Evolutionary conservation across 352 stramenopile species (phyloP).

Genomic region (Pythium aphanidermatum): DNA sequence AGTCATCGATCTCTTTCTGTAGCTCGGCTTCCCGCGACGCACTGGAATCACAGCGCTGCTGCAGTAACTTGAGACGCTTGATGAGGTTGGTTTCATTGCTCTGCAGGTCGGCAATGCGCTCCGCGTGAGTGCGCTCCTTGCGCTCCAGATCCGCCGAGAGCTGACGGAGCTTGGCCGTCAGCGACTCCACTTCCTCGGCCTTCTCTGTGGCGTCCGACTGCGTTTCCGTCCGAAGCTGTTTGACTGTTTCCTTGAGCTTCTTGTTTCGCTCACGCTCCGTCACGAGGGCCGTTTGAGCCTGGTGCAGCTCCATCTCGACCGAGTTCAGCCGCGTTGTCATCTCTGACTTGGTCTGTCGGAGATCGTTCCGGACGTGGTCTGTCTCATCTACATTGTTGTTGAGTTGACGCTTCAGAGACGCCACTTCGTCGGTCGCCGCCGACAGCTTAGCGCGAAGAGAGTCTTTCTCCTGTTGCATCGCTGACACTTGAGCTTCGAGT

Average conservation of each 20-base stretch:
- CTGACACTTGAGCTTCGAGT: conserved; percentile 3
- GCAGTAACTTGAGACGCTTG: conserved; percentile 20
- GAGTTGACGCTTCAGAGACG: conserved; percentile 11
- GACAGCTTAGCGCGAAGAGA: conserved; percentile 8
- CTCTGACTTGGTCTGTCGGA: conserved; percentile 15
- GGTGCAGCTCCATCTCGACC: conserved; percentile 16
- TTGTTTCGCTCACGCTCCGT: conserved; percentile 18
- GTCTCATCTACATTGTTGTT: conserved; percentile 7
- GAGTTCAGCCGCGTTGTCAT: conserved; percentile 14
- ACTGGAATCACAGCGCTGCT: conserved; percentile 18
- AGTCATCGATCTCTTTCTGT: conserved; percentile 36
- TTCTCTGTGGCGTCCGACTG: conserved; percentile 12
- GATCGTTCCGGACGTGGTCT: not conserved
- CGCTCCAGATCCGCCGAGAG: conserved; percentile 10
- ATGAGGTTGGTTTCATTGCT: conserved; percentile 24
- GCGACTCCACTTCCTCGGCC: conserved; percentile 4
- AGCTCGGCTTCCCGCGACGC: conserved; percentile 31
- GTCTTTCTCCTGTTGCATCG: conserved; percentile 15
- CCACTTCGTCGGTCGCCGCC: conserved; percentile 9
- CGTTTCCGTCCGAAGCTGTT: conserved; percentile 9
- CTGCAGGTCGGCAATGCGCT: conserved; percentile 16
- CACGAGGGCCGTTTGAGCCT: conserved; percentile 14
- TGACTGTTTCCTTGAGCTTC: conserved; percentile 13
- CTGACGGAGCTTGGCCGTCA: conserved; percentile 12
- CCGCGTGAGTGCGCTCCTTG: conserved; percentile 12